A percentile compares a stretch with the other conserved stretches of the same genome.
phyloP scores from a whole-genome alignment of 108 stramenopile genomes.

The Skeletonema menzelii region DNA sequence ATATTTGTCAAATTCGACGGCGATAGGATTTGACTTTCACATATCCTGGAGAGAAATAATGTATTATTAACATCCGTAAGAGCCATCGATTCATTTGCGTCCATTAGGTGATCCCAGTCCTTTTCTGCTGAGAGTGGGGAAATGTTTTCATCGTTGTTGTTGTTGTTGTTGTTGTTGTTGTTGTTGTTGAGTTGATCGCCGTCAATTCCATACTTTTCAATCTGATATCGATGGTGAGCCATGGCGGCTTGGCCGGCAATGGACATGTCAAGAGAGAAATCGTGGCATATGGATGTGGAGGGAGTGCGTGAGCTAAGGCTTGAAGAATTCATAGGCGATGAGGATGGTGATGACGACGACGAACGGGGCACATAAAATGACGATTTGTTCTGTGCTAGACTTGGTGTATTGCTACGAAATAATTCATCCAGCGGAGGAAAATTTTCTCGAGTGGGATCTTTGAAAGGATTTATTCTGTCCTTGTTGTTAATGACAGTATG shows the following conservation, averaged over 20 bases:
- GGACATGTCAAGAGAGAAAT: slow-evolving; percentile 49
- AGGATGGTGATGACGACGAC: neutral
- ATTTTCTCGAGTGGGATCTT: neutral
- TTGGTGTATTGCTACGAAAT: neutral
- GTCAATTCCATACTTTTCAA: slow-evolving; percentile 39
- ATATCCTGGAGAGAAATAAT: slow-evolving; percentile 17
- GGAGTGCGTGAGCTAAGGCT: neutral
- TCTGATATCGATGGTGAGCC: slow-evolving; percentile 38
- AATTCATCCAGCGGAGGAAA: neutral
- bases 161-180: too few species aligned
- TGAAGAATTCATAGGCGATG: neutral
- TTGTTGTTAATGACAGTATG: neutral
- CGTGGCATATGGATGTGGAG: neutral
- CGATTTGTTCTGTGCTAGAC: neutral
- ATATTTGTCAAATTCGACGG: slow-evolving; percentile 13
- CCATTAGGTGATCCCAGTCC: slow-evolving; percentile 43
- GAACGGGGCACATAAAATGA: too few species aligned
- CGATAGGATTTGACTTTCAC: slow-evolving; percentile 11
- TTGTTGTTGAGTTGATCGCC: neutral
- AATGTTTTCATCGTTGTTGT: neutral
- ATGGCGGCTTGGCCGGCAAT: slow-evolving; percentile 38
- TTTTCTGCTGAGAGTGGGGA: slow-evolving; percentile 10
- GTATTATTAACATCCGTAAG: slow-evolving; percentile 7
- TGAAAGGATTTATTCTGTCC: neutral
- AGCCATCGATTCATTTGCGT: neutral